phyloP scores from a whole-genome alignment of 495 filamentous ascomycete species.

The Penicillium antarcticum region DNA sequence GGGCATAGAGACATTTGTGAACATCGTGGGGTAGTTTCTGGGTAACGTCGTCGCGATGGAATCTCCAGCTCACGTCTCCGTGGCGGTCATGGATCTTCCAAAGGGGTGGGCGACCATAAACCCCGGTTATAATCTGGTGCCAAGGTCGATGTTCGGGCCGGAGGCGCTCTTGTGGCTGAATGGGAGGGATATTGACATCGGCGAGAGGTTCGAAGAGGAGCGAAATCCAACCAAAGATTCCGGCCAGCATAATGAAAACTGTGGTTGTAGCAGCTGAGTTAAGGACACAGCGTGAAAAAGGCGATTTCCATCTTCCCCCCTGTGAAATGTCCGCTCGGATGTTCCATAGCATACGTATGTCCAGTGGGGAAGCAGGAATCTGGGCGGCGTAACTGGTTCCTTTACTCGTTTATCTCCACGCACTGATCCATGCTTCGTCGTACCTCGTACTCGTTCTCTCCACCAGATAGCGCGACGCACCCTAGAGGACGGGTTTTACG shows the following conservation, averaged over 20 bases:
- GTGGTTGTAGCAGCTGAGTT: too few relatives aligned
- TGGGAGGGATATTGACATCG: conserved; percentile 11
- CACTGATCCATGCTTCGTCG: too few relatives aligned
- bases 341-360: too few relatives aligned
- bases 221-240: conserved; percentile 12
- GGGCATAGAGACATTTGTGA: conserved; percentile 13
- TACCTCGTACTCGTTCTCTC: too few relatives aligned
- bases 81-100: conserved; percentile 25
- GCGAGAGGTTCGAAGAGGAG: conserved; percentile 15
- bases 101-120: conserved; percentile 21
- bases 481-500: too few relatives aligned
- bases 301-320: too few relatives aligned
- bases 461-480: too few relatives aligned
- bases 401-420: too few relatives aligned
- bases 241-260: conserved; percentile 10
- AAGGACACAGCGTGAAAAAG: too few relatives aligned
- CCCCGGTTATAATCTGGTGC: conserved; percentile 24
- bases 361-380: too few relatives aligned
- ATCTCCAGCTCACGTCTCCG: conserved; percentile 22
- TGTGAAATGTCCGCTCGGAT: too few relatives aligned
- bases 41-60: conserved; percentile 18
- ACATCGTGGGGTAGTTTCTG: conserved; percentile 14
- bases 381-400: too few relatives aligned
- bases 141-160: conserved; percentile 14
- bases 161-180: conserved; percentile 18